Conservation (phyloP, 805 yeast species). For the Yamadazyma philogaea region DNA sequence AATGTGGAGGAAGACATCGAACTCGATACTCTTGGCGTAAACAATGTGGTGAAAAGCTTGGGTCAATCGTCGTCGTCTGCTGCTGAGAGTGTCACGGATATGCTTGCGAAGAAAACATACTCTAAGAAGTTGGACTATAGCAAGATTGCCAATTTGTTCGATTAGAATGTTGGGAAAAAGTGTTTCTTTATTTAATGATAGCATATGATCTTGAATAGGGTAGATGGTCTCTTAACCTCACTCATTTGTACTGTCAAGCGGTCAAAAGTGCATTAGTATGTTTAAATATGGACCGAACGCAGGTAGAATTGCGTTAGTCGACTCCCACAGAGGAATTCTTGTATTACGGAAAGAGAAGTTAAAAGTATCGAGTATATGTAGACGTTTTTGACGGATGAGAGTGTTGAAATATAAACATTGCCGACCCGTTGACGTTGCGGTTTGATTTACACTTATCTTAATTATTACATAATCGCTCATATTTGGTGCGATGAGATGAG, state of each 20-base stretch:
- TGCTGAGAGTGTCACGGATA: slow-evolving; percentile 73
- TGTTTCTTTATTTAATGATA: too few relatives aligned
- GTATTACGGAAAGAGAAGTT: too few relatives aligned
- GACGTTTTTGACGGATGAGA: too few relatives aligned
- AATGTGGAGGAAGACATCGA: slow-evolving; percentile 18
- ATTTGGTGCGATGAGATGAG: slow-evolving; percentile 10
- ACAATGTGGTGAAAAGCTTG: slow-evolving; percentile 33
- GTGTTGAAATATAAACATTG: too few relatives aligned
- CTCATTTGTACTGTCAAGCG: too few relatives aligned
- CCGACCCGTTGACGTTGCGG: too few relatives aligned
- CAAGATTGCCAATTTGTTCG: slow-evolving; percentile 31
- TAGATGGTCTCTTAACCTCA: too few relatives aligned
- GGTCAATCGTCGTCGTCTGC: slow-evolving; percentile 52
- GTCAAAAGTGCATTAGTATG: too few relatives aligned
- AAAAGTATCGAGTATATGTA: too few relatives aligned
- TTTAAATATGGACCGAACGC: too few relatives aligned
- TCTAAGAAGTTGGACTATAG: slow-evolving; percentile 90
- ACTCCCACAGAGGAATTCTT: too few relatives aligned
- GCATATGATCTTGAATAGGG: neutral
- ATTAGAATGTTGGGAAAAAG: neutral
- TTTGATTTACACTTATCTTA: neutral
- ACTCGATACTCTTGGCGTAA: slow-evolving; percentile 28
- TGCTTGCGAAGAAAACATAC: slow-evolving; percentile 71
- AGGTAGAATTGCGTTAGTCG: too few relatives aligned
- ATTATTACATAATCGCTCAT: neutral